Evolutionary conservation across 148 eudicot species (phyloP), one percentile per base, ranked within the genome.

Genomic region (Camellia sinensis): DNA sequence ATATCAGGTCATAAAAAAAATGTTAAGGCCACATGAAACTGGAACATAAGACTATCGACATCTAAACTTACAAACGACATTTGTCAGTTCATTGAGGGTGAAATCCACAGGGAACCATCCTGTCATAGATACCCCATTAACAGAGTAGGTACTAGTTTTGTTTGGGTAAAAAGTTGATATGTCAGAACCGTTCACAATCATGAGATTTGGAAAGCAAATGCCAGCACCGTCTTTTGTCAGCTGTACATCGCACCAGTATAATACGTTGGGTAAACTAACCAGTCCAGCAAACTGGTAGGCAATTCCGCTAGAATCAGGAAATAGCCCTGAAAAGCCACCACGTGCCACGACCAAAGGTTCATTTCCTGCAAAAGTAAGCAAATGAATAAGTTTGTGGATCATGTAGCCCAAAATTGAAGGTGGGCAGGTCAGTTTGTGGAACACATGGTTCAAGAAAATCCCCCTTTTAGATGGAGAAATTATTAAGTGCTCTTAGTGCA

Each of bases 201-300:
- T 86, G 79, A 92, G 57, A 67, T 76, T 65, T 59, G 98, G 94
- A 76, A 90, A 87, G 86, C 98, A 94, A 75, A 94, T 89, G 19
- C 94, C 96, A 77, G 67, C 86, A 65, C 78, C 82, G 83, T 92
- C 96, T 77, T 85, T 87, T 5, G 90, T 86, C 54, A 94, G 86
- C 76, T 92, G 97, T 67, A 94, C 97, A 83, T 94, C 98, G 85
- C 98, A 94, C 98, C 94, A 94, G 22, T 88, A 80, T 44, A 87
- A 77, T 62, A 84, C 64, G 80, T 91, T 83, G 5, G 87, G 60
- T 61, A 83, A 71, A 43, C 92, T 85, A 53, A 74, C 73, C n/a
- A n/a, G 2, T 61, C 75, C 65, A 17, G 94, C 97, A 6, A 88
- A 37, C 4, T 44, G 14, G 72, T 91, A 94, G 50, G 97, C 94